Evolutionary conservation across 2,329 filamentous ascomycete genomes (phyloP).

Genomic region (Pestalotiopsis sp.): DNA sequence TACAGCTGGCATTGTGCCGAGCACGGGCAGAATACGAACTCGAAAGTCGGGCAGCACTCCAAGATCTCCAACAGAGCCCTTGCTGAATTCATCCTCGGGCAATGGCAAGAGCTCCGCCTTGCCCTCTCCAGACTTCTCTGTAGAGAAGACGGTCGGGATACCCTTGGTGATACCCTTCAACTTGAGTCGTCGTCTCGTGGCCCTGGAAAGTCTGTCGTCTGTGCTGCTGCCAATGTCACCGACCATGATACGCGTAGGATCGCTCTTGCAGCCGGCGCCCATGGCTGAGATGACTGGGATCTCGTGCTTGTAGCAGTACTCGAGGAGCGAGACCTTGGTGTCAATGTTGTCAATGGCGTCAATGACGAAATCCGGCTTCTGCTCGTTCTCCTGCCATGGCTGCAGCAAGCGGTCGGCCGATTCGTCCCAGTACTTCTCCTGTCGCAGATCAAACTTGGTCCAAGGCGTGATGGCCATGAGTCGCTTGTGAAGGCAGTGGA

Average conservation of each 20-base stretch:
- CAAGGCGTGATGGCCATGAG: slow-evolving; percentile 88
- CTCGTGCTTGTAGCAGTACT: slow-evolving; percentile 78
- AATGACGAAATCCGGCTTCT: slow-evolving; percentile 81
- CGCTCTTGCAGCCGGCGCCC: slow-evolving; percentile 94
- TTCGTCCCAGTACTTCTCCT: slow-evolving; percentile 75
- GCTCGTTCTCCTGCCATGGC: slow-evolving; percentile 60
- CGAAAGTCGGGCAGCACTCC: slow-evolving; percentile 90
- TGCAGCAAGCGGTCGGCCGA: slow-evolving; percentile 68
- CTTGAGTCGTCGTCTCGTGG: slow-evolving; percentile 79
- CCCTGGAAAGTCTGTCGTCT: slow-evolving; percentile 85
- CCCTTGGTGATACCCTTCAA: slow-evolving; percentile 76
- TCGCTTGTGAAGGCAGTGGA: slow-evolving; percentile 76
- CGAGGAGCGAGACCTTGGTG: slow-evolving; percentile 86
- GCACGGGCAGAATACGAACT: slow-evolving; percentile 88
- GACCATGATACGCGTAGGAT: slow-evolving; percentile 79
- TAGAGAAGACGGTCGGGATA: slow-evolving; percentile 90
- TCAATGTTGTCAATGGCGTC: slow-evolving; percentile 99
- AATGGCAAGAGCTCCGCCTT: slow-evolving; percentile 89
- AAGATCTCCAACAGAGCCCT: slow-evolving; percentile 82
- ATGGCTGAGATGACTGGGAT: slow-evolving; percentile 90
- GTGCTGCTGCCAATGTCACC: slow-evolving; percentile 87
- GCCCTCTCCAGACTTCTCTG: slow-evolving; percentile 83
- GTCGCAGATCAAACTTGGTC: slow-evolving; percentile 83
- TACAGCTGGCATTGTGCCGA: slow-evolving; percentile 96
- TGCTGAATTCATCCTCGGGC: slow-evolving; percentile 82